Conservation (phyloP, 1,139 yeast genomes). For the Torulaspora pretoriensis region DNA sequence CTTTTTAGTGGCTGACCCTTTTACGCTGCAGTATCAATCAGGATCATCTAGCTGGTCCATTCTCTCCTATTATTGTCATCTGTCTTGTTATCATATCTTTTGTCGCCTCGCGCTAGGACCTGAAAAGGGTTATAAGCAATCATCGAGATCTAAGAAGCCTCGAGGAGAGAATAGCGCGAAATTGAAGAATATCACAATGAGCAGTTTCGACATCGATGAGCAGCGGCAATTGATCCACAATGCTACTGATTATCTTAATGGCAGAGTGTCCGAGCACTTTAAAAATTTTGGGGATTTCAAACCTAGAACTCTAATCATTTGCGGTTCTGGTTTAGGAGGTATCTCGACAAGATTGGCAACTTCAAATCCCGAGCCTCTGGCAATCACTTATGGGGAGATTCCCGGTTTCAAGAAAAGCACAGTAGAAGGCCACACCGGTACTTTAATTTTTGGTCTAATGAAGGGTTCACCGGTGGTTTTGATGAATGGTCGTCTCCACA, state of each 20-base stretch:
- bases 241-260: conserved; percentile 18
- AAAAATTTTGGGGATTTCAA: conserved; percentile 12
- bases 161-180: too few relatives aligned
- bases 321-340: conserved; percentile 95
- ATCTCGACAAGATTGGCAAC: conserved; percentile 53
- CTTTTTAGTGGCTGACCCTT: background rate
- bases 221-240: conserved; percentile 19
- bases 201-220: conserved; percentile 10
- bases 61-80: background rate
- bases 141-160: too few relatives aligned
- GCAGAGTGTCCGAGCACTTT: conserved; percentile 17
- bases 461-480: conserved; percentile 77
- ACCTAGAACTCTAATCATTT: conserved; percentile 73
- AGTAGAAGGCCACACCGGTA: conserved; percentile 87
- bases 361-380: conserved; percentile 41
- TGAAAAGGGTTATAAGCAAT: background rate
- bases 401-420: conserved; percentile 83
- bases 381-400: conserved; percentile 58
- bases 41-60: too few relatives aligned
- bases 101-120: too few relatives aligned
- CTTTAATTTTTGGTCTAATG: conserved; percentile 71
- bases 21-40: background rate
- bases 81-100: background rate
- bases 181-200: background rate
- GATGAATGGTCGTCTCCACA: conserved; percentile 90